Evolutionary conservation across 2,329 filamentous ascomycete genomes (phyloP).

Genomic region (Tetracladium maxilliforme): DNA sequence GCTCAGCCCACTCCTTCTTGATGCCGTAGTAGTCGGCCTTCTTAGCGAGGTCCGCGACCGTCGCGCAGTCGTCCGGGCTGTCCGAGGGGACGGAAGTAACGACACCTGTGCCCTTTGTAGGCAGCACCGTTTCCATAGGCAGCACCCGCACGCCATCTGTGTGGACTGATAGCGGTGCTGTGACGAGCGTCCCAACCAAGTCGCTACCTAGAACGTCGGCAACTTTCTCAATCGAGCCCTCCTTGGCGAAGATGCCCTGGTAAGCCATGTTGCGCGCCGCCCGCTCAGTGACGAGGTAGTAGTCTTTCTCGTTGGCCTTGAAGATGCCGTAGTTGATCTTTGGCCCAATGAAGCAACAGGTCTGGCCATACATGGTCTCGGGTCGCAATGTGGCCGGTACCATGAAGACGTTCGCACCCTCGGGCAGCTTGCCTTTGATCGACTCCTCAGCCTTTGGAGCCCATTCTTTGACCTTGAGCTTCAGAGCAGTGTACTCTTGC

Average conservation of each 20-base stretch:
- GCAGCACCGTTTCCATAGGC: conserved; percentile 88
- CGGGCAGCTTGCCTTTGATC: conserved; percentile 65
- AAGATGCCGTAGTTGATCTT: conserved; percentile 83
- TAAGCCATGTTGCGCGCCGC: conserved; percentile 92
- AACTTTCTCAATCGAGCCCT: conserved; percentile 61
- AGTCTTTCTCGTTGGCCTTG: conserved; percentile 63
- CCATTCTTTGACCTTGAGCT: conserved; percentile 86
- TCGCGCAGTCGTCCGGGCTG: conserved; percentile 90
- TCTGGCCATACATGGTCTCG: conserved; percentile 98
- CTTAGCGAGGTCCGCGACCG: conserved; percentile 74
- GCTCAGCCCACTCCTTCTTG: conserved; percentile 88
- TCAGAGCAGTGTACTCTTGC: conserved; percentile 87
- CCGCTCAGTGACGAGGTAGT: conserved; percentile 70
- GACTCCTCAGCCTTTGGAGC: conserved; percentile 57
- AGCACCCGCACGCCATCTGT: conserved; percentile 73
- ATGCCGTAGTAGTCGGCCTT: conserved; percentile 96
- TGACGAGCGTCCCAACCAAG: conserved; percentile 74
- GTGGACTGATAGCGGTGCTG: conserved; percentile 80
- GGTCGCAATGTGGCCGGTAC: conserved; percentile 84
- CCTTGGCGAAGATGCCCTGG: conserved; percentile 70
- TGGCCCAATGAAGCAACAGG: conserved; percentile 87
- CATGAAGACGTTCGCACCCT: conserved; percentile 70
- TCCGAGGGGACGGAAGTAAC: conserved; percentile 94
- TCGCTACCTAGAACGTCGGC: conserved; percentile 64
- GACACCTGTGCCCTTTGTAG: conserved; percentile 90